Evolutionary conservation across 345 rosid species (phyloP), one percentile per base, ranked within the genome.

Genomic region (Euphorbia peplus): DNA sequence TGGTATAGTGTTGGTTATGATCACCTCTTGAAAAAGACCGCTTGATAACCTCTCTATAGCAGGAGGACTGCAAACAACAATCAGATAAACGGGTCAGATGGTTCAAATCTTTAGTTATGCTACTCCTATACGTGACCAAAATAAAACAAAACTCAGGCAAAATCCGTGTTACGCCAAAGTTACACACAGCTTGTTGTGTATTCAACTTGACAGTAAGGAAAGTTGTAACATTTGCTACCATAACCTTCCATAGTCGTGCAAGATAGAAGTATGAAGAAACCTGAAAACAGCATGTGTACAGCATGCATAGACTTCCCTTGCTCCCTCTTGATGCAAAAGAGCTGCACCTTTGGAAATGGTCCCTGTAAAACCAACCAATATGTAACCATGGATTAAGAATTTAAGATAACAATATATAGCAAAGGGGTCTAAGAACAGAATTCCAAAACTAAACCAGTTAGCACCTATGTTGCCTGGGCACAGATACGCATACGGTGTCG

Each of bases 341-440:
- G 92, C 97, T 55, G 98, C 98, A 77, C 98, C 96, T 86, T 93
- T 93, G 75, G 86, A 70, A 74, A 91, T 93, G 56, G 98, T 93
- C 72, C 98, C 96, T 93, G 73, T 41, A 51, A 55, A 72, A 56
- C 59, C 60, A 73, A 18, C 26, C 37, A 28, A 63, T 73, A 29
- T 68, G 52, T 68, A 58, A 66, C 57, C 53, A 44, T 13, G 32
- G 37, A 63, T 24, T 15, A 3, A 32, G 4, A 57, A 15, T 63
- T 14, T 63, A 4, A 22, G 44, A 10, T 47, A 12, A 18, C n/a
- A 6, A 53, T 53, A 53, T 53, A 22, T 22, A 14, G 57, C 28
- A 26, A 21, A 48, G 3, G 35, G 18, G 10, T 62, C 22, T 24
- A 64, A 48, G 42, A 50, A 4, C 37, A 30, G 12, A 51, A 22